Conservation (phyloP, 176 grass and related monocot genomes). For the Zea mays region Zm-B73-REFERENCE-NAM-5.0 NC_050098.1:169205001-169205500, state of each 20-base stretch:
- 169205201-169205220: slow-evolving; percentile 38
- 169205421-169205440: slow-evolving; percentile 82
- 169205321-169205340: slow-evolving; percentile 71
- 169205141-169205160: neutral
- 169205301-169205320: slow-evolving; percentile 90
- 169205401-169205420: slow-evolving; percentile 61
- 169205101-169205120: slow-evolving; percentile 45
- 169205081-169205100: slow-evolving; percentile 40
- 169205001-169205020: slow-evolving; percentile 77
- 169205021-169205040: slow-evolving; percentile 71
- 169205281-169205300: slow-evolving; percentile 50
- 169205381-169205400: slow-evolving; percentile 71
- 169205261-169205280: slow-evolving; percentile 37
- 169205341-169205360: slow-evolving; percentile 60
- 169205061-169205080: slow-evolving; percentile 79
- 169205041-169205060: slow-evolving; percentile 79
- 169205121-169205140: slow-evolving; percentile 37
- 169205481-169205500: slow-evolving; percentile 90
- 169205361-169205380: slow-evolving; percentile 76
- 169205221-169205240: slow-evolving; percentile 24
- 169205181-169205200: neutral
- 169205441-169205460: slow-evolving; percentile 92
- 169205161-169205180: slow-evolving; percentile 19
- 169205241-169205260: slow-evolving; percentile 38
- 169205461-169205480: slow-evolving; percentile 73